These are phyloP conservation scores for Dactylellina haptotyla DNA, from an alignment of 2,329 filamentous ascomycete species.

Conservation along the genomic window DNA sequence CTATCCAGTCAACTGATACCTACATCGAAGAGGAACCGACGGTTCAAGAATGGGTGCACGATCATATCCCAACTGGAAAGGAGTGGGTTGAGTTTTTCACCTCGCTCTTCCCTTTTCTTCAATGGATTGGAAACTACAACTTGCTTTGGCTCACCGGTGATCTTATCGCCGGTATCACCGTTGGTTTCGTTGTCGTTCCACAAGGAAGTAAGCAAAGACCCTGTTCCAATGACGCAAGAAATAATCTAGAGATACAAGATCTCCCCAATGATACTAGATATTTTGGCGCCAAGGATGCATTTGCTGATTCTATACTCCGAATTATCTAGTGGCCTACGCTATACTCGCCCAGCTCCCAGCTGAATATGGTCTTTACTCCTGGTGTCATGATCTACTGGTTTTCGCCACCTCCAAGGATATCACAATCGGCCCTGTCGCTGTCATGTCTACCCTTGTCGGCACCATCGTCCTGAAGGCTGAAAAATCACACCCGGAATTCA, in stretches of 20 bases:
- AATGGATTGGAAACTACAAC: conserved; percentile 93
- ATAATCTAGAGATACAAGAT: neutral
- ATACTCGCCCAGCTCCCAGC: conserved; percentile 80
- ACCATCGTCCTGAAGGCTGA: conserved; percentile 76
- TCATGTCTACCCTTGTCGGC: conserved; percentile 90
- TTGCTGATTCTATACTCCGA: neutral
- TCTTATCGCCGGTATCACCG: conserved; percentile 82
- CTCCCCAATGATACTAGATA: no score
- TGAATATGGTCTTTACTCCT: conserved; percentile 90
- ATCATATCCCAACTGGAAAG: conserved; percentile 69
- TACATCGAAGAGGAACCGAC: conserved; percentile 87
- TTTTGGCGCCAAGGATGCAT: no score
- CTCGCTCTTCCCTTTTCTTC: conserved; percentile 77
- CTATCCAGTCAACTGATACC: conserved; percentile 69
- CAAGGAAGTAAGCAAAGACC: conserved; percentile 72
- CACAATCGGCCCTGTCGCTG: conserved; percentile 94
- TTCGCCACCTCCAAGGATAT: conserved; percentile 99
- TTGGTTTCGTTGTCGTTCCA: conserved; percentile 85
- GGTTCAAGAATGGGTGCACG: conserved; percentile 75
- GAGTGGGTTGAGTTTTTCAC: conserved; percentile 71
- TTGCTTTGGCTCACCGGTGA: conserved; percentile 88
- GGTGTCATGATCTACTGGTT: conserved; percentile 96
- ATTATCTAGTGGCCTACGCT: conserved; percentile 78
- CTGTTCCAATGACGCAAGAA: neutral
- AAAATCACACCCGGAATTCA: conserved; percentile 67